Percentiles rank a stretch among this genome's conserved stretches.
Conservation (phyloP, 2,329 filamentous ascomycete species). For the Rhinocladiella mackenziei region DNA sequence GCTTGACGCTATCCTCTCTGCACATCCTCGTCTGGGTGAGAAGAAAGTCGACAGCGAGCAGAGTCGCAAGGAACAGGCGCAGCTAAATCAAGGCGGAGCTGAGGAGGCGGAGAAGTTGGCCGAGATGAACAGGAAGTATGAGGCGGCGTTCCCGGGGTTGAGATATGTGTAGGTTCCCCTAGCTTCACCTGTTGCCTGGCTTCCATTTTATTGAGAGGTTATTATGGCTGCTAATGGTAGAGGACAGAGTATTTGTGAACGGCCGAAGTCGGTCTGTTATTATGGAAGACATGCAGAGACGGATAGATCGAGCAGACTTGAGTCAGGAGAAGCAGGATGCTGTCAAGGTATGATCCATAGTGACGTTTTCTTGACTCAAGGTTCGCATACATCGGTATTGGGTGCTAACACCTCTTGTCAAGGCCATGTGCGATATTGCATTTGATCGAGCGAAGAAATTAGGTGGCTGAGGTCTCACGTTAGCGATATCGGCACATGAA, state of each 20-base stretch:
- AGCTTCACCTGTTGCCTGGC: no score
- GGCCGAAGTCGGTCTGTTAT: conserved; percentile 68
- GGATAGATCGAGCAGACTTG: conserved; percentile 67
- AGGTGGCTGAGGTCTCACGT: conserved; percentile 8
- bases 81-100: conserved; percentile 54
- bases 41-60: conserved; percentile 77
- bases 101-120: conserved; percentile 55
- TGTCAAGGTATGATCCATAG: conserved; percentile 58
- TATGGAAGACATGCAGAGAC: conserved; percentile 73
- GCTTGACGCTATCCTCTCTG: conserved; percentile 69
- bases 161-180: conserved; percentile 72
- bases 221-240: no score
- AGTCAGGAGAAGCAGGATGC: conserved; percentile 66
- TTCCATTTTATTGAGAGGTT: no score
- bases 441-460: conserved; percentile 70
- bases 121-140: conserved; percentile 71
- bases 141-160: conserved; percentile 73
- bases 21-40: conserved; percentile 79
- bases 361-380: not conserved
- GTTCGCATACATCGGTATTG: no score
- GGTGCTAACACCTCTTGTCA: conserved; percentile 7
- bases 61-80: conserved; percentile 76
- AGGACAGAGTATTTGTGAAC: conserved; percentile 72
- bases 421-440: conserved; percentile 93
- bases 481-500: not conserved